A percentile compares a stretch with the other conserved stretches of the same genome.
Evolutionary conservation across 768 basidiomycete species (phyloP).

Genomic region (Xerocomus spinulosus): DNA sequence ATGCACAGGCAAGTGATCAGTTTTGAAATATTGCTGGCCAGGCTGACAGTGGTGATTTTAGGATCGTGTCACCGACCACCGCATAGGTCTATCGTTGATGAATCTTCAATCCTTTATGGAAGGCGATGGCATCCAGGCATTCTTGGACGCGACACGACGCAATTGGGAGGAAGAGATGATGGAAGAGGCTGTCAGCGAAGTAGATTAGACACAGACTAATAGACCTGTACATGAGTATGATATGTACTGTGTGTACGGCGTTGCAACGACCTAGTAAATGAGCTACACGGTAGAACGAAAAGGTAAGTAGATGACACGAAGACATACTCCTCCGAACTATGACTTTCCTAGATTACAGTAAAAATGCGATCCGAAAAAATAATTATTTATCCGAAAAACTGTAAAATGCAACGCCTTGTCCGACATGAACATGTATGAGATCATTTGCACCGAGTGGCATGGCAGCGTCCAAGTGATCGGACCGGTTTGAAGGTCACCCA

Average conservation of each 20-base stretch:
- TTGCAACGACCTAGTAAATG: no score
- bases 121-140: slow-evolving; percentile 54
- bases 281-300: no score
- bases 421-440: background rate
- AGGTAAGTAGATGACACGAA: no score
- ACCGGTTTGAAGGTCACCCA: background rate
- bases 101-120: slow-evolving; percentile 64
- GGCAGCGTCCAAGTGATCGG: background rate
- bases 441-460: background rate
- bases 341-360: no score
- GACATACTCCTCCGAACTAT: no score
- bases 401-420: background rate
- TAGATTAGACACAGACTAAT: slow-evolving; percentile 5
- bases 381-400: background rate
- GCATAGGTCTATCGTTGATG: slow-evolving; percentile 72
- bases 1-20: slow-evolving; percentile 56
- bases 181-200: slow-evolving; percentile 44
- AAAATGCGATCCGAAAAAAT: background rate
- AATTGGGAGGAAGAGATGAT: slow-evolving; percentile 52
- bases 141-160: slow-evolving; percentile 53
- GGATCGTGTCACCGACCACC: slow-evolving; percentile 92
- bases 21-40: background rate
- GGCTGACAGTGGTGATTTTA: slow-evolving; percentile 26
- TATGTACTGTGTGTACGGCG: no score
- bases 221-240: background rate